A percentile compares a stretch with the other conserved stretches of the same genome.
These are phyloP conservation scores for Fagus sylvatica DNA, from an alignment of 306 rosid genomes.

Conservation along the genomic window DNA sequence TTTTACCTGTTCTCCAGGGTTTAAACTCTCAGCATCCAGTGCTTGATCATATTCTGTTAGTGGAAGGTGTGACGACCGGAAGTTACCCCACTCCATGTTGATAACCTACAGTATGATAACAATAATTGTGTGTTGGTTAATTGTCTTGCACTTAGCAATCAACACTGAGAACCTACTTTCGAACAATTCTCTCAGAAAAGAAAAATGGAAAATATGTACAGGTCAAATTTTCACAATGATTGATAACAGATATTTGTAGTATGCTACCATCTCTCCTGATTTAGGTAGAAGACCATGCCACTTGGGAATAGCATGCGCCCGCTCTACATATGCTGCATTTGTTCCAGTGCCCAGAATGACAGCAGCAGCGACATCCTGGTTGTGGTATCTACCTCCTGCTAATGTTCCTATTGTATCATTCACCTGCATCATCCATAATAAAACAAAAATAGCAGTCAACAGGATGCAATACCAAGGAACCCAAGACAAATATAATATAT, in stretches of 20 bases:
- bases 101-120: slow-evolving; percentile 60
- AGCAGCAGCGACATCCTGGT: slow-evolving; percentile 80
- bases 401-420: slow-evolving; percentile 95
- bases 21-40: slow-evolving; percentile 76
- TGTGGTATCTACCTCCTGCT: slow-evolving; percentile 78
- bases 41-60: slow-evolving; percentile 77
- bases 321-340: slow-evolving; percentile 93
- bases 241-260: slow-evolving; percentile 5
- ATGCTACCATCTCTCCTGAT: slow-evolving; percentile 89
- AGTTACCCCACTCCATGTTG: slow-evolving; percentile 99
- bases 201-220: background rate
- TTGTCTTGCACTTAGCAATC: background rate
- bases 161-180: background rate
- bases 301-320: slow-evolving; percentile 88
- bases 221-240: slow-evolving; percentile 5
- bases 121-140: background rate
- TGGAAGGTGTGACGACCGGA: slow-evolving; percentile 86
- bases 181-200: background rate
- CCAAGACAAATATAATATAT: slow-evolving; percentile 14
- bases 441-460: slow-evolving; percentile 11
- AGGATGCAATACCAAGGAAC: slow-evolving; percentile 5
- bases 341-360: slow-evolving; percentile 98
- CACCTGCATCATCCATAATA: slow-evolving; percentile 52
- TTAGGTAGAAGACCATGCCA: slow-evolving; percentile 83
- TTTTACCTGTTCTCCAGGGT: slow-evolving; percentile 95